phyloP scores from a whole-genome alignment of 768 basidiomycete species.

The Terana coerulea region DNA sequence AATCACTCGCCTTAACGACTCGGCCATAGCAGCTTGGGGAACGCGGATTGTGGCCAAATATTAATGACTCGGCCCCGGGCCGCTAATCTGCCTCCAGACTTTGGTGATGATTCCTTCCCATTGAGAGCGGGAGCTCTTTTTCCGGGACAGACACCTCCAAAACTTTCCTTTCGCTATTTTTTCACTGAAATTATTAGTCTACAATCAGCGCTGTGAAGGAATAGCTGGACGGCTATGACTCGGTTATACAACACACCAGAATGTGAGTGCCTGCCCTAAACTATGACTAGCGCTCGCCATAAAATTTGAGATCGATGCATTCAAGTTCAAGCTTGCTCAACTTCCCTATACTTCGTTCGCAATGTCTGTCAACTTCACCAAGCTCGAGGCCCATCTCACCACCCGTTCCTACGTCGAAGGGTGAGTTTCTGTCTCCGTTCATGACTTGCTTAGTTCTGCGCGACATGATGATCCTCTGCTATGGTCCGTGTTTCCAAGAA shows the following conservation, averaged over 20 bases:
- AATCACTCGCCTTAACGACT: conserved; percentile 94
- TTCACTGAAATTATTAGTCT: too few species aligned
- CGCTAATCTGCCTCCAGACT: too few species aligned
- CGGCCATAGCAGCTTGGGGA: conserved; percentile 63
- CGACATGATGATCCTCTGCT: conserved; percentile 65
- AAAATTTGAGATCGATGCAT: conserved; percentile 14
- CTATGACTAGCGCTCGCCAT: conserved; percentile 3
- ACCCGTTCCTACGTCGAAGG: conserved; percentile 89
- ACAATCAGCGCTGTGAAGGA: too few species aligned
- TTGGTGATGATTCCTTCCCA: too few species aligned
- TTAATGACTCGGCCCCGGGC: too few species aligned
- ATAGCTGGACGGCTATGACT: neutral
- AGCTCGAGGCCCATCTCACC: conserved; percentile 84
- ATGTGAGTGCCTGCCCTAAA: conserved; percentile 17
- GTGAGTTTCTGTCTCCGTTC: conserved; percentile 46
- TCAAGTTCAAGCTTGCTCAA: neutral
- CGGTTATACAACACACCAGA: too few species aligned
- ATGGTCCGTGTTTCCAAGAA: conserved; percentile 98
- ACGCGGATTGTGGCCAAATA: neutral
- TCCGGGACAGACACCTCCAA: too few species aligned
- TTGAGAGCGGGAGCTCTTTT: too few species aligned
- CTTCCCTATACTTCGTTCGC: conserved; percentile 26
- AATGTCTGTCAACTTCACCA: conserved; percentile 66
- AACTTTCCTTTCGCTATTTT: too few species aligned
- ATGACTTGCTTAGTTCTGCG: conserved; percentile 6